A percentile compares a stretch with the other conserved stretches of the same genome.
Evolutionary conservation across 192 early-diverging fungal genomes (phyloP).

Genomic region (Backusella circina): DNA sequence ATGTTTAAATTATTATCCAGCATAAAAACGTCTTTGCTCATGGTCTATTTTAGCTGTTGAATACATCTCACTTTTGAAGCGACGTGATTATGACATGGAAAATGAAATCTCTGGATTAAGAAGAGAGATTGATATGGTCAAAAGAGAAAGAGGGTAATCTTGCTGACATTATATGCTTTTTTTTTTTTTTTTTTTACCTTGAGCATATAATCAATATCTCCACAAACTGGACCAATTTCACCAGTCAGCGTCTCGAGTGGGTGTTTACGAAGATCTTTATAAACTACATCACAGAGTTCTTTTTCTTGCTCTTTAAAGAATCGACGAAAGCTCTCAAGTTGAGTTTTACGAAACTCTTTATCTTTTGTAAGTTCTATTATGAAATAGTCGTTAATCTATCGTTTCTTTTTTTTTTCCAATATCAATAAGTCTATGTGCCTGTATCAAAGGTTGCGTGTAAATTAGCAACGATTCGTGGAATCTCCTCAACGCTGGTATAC

Average conservation of each 20-base stretch:
- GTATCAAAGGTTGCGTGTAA: not conserved
- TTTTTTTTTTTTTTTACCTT: not conserved
- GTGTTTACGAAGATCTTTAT: constrained; percentile 6
- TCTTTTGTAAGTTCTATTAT: not conserved
- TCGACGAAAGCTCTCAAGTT: not conserved
- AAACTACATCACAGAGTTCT: not conserved
- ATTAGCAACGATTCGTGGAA: not conserved
- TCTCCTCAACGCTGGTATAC: not conserved
- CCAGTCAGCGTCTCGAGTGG: not conserved
- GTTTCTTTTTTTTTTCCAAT: not conserved
- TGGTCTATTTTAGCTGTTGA: constrained; percentile 48
- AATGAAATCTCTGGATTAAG: constrained; percentile 45
- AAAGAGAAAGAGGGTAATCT: constrained; percentile 13
- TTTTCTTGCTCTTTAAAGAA: constrained; percentile 3
- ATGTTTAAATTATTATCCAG: too few relatives aligned
- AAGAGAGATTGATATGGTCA: constrained; percentile 32
- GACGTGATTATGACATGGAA: constrained; percentile 43
- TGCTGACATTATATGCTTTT: not conserved
- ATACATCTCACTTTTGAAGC: constrained; percentile 46
- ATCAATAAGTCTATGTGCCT: not conserved
- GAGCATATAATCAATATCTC: constrained; percentile 8
- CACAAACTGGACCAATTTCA: constrained; percentile 4
- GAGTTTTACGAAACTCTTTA: not conserved
- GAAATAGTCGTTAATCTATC: not conserved
- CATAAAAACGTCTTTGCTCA: too few relatives aligned